Evolutionary conservation across 148 eudicot species (phyloP), one percentile per base, ranked within the genome.

Genomic region (Vaccinium myrtillus): DNA sequence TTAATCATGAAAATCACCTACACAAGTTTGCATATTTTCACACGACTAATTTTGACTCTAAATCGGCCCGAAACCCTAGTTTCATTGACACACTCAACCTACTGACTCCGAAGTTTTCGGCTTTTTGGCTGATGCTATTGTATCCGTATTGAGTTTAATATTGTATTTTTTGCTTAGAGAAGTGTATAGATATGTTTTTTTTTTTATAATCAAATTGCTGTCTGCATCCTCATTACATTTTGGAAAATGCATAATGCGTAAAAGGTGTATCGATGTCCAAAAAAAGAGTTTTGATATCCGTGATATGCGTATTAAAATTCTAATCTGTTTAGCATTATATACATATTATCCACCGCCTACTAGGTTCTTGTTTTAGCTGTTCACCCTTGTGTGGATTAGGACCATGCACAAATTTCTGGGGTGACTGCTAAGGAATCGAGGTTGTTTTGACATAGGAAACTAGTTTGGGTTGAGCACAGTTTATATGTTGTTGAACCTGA

Each of bases 41-140:
- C 43, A 55, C 36, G 5, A 15, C 7, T 32, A 15, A 13, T 61
- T 85, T 9, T 56, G 76, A 81, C 32, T 23, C 78, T 53, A 27
- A 77, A 76, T 75, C 69, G 39, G 81, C 15, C 51, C 63, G 58
- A 32, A 81, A 75, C 82, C 69, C 81, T 75, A 59, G 36, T 9
- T 79, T 32, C 50, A 14, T 36, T 69, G 27, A 36, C 65, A 15
- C 21, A 51, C 32, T 77, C 48, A 1, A 32, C 13, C 16, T 18
- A 14, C 5, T 69, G 77, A 27, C 51, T 25, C 4, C 5, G 1
- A 25, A 11, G 18, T 32, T 43, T 58, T 18, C 18, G 50, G 36
- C 12, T 4, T 81, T 3, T 46, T 11, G 30, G 7, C 50, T 32
- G 82, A 49, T 76, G 54, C 9, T 76, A 23, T 75, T 43, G 78